Conservation (phyloP, 768 basidiomycete species). For the Psilocybe cyanescens region DNA sequence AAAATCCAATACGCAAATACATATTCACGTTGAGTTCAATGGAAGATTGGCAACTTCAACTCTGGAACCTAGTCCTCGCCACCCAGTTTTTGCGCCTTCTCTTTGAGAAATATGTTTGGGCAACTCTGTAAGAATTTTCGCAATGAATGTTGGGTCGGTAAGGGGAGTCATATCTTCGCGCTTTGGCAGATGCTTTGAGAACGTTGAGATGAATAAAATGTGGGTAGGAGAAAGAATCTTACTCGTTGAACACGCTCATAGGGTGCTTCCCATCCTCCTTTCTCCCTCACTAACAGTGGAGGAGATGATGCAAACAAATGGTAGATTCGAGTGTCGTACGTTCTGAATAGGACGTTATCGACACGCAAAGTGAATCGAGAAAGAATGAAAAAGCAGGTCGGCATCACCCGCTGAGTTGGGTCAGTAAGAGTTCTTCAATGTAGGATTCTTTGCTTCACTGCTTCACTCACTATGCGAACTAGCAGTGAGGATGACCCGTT, state of each 20-base stretch:
- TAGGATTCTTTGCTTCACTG: conserved; percentile 33
- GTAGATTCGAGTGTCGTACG: conserved; percentile 87
- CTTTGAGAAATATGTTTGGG: conserved; percentile 59
- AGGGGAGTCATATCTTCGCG: conserved; percentile 86
- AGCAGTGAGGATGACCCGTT: conserved; percentile 88
- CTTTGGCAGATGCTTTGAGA: conserved; percentile 61
- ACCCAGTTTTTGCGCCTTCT: conserved; percentile 74
- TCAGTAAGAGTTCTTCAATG: neutral
- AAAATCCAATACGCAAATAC: no score
- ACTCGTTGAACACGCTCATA: conserved; percentile 84
- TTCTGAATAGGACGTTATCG: conserved; percentile 92
- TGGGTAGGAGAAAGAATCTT: conserved; percentile 8
- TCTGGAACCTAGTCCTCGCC: conserved; percentile 79
- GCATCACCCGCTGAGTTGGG: conserved; percentile 86
- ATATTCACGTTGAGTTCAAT: neutral
- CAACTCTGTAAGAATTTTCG: conserved; percentile 68
- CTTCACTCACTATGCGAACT: conserved; percentile 78
- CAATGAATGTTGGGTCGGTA: conserved; percentile 85
- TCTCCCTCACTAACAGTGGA: conserved; percentile 75
- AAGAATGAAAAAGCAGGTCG: conserved; percentile 90
- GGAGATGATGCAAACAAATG: conserved; percentile 75
- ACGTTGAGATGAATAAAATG: conserved; percentile 1
- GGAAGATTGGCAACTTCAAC: conserved; percentile 54
- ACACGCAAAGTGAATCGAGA: conserved; percentile 92
- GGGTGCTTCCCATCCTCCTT: conserved; percentile 88